Conservation (phyloP, 257 asterid genomes). For the Solanum okadae region DNA sequence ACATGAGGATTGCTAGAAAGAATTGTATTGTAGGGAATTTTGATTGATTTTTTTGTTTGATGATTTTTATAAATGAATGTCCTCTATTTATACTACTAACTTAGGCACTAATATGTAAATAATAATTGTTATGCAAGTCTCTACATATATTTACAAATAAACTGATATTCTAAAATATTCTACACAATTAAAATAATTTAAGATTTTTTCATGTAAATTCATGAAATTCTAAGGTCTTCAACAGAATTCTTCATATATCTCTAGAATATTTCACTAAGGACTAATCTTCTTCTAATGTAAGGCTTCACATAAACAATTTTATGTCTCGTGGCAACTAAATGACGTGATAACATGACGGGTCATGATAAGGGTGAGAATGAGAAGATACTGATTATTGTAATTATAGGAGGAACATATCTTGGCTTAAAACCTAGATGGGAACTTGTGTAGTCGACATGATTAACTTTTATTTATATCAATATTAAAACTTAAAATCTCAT, state of each 20-base stretch:
- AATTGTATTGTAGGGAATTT: no score
- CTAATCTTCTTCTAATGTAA: no score
- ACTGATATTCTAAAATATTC: not conserved
- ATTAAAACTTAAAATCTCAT: not conserved
- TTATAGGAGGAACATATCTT: not conserved
- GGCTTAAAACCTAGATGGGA: not conserved
- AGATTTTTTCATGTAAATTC: no score
- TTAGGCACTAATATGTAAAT: no score
- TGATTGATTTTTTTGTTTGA: not conserved
- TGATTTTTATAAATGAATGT: not conserved
- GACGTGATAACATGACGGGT: no score
- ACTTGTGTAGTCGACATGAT: not conserved
- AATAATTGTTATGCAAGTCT: no score
- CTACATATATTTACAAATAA: no score
- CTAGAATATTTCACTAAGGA: no score
- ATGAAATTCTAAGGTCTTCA: no score
- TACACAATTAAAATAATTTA: no score
- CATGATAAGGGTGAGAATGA: not conserved
- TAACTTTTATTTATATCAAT: not conserved
- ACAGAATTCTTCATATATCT: fast-evolving
- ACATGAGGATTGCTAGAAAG: not conserved
- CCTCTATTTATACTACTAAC: not conserved
- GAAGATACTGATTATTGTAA: not conserved
- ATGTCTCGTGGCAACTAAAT: no score
- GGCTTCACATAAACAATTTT: no score